Evolutionary conservation across 306 rosid species (phyloP).

Genomic region (Medicago ruthenica): DNA sequence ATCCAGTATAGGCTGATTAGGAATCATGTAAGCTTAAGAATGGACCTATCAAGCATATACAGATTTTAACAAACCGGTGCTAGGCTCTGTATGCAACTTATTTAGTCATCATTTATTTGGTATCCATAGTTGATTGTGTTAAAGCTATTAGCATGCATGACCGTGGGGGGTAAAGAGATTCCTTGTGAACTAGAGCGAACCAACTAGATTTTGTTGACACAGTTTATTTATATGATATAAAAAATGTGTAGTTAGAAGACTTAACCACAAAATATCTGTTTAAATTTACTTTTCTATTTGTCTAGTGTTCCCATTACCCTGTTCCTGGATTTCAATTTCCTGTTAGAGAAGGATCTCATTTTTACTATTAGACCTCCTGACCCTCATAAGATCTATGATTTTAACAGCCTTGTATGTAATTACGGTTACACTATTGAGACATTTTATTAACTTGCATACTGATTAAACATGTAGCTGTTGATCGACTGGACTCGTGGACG

Average conservation of each 20-base stretch:
- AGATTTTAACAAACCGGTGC: neutral
- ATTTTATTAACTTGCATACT: slow-evolving; percentile 27
- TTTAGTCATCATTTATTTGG: neutral
- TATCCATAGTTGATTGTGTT: neutral
- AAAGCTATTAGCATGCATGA: slow-evolving; percentile 7
- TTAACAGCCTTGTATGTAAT: slow-evolving; percentile 13
- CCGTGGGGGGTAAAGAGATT: slow-evolving; percentile 2
- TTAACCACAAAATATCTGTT: neutral
- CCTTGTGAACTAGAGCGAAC: slow-evolving; percentile 1
- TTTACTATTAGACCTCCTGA: neutral
- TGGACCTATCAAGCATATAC: neutral
- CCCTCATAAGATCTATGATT: neutral
- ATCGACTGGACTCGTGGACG: slow-evolving; percentile 91
- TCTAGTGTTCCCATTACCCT: slow-evolving; percentile 4
- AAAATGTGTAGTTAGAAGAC: neutral
- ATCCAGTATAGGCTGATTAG: neutral
- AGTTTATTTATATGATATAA: slow-evolving; percentile 16
- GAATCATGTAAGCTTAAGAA: neutral
- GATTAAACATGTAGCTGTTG: slow-evolving; percentile 58
- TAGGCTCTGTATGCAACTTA: neutral
- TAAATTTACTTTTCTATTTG: slow-evolving; percentile 4
- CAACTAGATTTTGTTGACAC: slow-evolving; percentile 10
- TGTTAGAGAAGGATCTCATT: slow-evolving; percentile 15
- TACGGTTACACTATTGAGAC: neutral
- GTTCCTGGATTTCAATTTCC: slow-evolving; percentile 14